A percentile compares a stretch with the other conserved stretches of the same genome.
Evolutionary conservation across 768 basidiomycete genomes (phyloP).

Genomic region (Suillus subaureus): DNA sequence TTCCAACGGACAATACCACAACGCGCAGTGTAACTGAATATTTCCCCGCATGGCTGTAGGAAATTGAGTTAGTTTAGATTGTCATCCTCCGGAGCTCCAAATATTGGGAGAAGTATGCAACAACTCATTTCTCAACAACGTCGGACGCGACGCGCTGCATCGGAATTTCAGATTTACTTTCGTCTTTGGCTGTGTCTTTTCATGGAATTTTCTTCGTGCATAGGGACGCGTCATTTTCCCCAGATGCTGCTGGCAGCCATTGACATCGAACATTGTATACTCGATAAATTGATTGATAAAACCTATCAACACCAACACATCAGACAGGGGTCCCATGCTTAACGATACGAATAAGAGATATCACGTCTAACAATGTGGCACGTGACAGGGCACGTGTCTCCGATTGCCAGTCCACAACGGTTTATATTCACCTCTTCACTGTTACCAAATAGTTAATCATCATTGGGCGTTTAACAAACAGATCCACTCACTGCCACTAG

Average conservation of each 20-base stretch:
- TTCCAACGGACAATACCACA: neutral
- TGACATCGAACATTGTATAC: neutral
- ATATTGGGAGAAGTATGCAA: neutral
- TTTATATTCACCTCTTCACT: neutral
- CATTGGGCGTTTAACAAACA: neutral
- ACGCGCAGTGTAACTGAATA: neutral
- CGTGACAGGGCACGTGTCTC: neutral
- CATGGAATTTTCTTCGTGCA: neutral
- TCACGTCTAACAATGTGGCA: neutral
- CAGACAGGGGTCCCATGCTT: neutral
- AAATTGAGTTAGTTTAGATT: neutral
- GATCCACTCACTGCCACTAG: neutral
- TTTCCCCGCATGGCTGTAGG: neutral
- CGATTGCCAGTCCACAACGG: neutral
- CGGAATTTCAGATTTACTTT: neutral
- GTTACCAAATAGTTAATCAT: neutral
- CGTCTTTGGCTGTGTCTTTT: neutral
- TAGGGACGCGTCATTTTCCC: neutral
- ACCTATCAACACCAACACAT: conserved; percentile 1
- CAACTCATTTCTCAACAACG: neutral
- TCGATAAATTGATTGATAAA: neutral
- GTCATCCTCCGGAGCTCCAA: neutral
- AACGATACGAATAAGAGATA: neutral
- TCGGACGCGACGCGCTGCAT: neutral
- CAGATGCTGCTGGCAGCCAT: neutral